Evolutionary conservation across 225 moss, liverwort and hornwort genomes (phyloP).

Genomic region (Physcomitrium patens): DNA sequence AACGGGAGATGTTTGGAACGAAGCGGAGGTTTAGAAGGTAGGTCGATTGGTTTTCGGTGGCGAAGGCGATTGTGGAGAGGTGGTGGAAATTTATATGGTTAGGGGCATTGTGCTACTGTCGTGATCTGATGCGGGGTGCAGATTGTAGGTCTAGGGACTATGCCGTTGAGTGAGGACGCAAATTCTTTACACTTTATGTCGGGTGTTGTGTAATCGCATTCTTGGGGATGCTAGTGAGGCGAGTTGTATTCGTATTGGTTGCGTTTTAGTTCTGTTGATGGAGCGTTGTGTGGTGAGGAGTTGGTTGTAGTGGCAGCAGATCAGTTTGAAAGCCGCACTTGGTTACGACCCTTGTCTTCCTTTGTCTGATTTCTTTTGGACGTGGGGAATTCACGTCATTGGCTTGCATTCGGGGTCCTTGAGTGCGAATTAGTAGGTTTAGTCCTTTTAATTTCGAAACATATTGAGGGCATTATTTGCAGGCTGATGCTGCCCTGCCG

Average conservation of each 20-base stretch:
- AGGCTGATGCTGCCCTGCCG: constrained; percentile 5
- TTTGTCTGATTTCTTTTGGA: not conserved
- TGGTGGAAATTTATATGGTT: constrained; percentile 19
- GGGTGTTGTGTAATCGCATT: constrained; percentile 16
- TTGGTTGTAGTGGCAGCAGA: constrained; percentile 24
- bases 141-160: constrained; percentile 10
- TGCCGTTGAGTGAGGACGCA: not conserved
- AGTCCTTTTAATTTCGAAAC: not conserved
- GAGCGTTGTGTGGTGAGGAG: constrained; percentile 4
- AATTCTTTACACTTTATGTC: constrained; percentile 6
- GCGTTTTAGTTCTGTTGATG: not conserved
- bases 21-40: constrained; percentile 26
- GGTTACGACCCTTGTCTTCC: not conserved
- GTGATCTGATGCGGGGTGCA: not conserved
- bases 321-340: constrained; percentile 21
- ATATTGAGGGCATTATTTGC: not conserved
- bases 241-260: constrained; percentile 19
- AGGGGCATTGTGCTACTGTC: constrained; percentile 5
- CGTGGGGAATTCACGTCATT: constrained; percentile 1
- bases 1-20: constrained; percentile 10
- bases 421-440: not conserved
- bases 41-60: constrained; percentile 28
- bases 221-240: not conserved
- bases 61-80: constrained; percentile 23
- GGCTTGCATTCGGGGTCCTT: constrained; percentile 3